A percentile compares a stretch with the other conserved stretches of the same genome.
phyloP scores from a whole-genome alignment of 345 rosid genomes.

The Gossypium longicalyx region DNA sequence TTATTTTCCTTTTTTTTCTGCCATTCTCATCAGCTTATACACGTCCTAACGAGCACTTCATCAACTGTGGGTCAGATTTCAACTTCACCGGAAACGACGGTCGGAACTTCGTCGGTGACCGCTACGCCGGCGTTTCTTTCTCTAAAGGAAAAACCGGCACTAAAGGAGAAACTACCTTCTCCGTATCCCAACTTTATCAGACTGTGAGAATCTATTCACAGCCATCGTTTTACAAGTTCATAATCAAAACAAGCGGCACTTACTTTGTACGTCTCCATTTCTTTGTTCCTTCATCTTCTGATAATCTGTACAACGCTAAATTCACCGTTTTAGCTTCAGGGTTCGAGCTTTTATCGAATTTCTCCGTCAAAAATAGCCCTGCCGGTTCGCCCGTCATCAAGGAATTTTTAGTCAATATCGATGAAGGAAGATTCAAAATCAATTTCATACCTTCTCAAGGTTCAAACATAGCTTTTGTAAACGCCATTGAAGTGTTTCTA shows the following conservation, averaged over 20 bases:
- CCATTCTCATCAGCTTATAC: slow-evolving; percentile 17
- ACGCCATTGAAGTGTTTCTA: slow-evolving; percentile 53
- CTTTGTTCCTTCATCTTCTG: slow-evolving; percentile 18
- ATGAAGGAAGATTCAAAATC: slow-evolving; percentile 20
- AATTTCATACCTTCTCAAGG: slow-evolving; percentile 30
- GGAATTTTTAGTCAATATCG: slow-evolving; percentile 41
- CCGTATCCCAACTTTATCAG: slow-evolving; percentile 23
- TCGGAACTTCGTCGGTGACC: slow-evolving; percentile 36
- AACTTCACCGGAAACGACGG: not conserved
- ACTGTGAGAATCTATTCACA: slow-evolving; percentile 43
- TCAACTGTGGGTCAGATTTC: slow-evolving; percentile 46
- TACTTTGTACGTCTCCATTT: slow-evolving; percentile 48
- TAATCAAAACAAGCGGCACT: slow-evolving; percentile 19
- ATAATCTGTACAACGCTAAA: slow-evolving; percentile 30
- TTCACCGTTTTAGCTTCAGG: slow-evolving; percentile 35
- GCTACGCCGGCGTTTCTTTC: slow-evolving; percentile 18
- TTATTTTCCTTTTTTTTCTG: not conserved
- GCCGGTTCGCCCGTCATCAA: slow-evolving; percentile 19
- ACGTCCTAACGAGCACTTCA: slow-evolving; percentile 36
- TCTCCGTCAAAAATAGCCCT: slow-evolving; percentile 14
- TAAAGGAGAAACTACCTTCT: not conserved
- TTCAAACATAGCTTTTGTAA: slow-evolving; percentile 46
- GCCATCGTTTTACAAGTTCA: slow-evolving; percentile 33
- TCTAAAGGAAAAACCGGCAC: slow-evolving; percentile 13
- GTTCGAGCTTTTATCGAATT: slow-evolving; percentile 28